These are phyloP conservation scores for Choiromyces venosus DNA, from an alignment of 495 filamentous ascomycete genomes.

Conservation along the genomic window DNA sequence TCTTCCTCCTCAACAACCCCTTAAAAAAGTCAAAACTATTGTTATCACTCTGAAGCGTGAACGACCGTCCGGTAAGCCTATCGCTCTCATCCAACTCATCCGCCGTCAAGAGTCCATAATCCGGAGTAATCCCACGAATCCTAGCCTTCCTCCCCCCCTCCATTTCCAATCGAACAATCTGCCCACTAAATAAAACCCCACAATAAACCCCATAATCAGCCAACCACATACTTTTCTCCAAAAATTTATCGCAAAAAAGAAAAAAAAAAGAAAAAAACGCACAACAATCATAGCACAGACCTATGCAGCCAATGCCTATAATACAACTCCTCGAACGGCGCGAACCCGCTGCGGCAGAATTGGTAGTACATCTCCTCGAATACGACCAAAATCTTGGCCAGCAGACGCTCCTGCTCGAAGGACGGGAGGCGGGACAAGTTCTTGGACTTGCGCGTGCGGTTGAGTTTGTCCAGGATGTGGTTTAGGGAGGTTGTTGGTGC, in stretches of 20 bases:
- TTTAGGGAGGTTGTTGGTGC: slow-evolving; percentile 84
- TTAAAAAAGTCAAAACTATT: slow-evolving; percentile 99
- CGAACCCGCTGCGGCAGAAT: slow-evolving; percentile 70
- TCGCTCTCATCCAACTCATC: slow-evolving; percentile 85
- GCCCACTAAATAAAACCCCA: slow-evolving; percentile 46
- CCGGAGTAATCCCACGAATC: slow-evolving; percentile 82
- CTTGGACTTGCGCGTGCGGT: slow-evolving; percentile 10
- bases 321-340: slow-evolving; percentile 67
- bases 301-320: slow-evolving; percentile 86
- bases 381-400: slow-evolving; percentile 71
- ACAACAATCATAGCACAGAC: slow-evolving; percentile 7
- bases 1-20: slow-evolving; percentile 77
- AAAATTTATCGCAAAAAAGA: not conserved
- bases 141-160: slow-evolving; percentile 70
- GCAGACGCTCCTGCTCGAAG: slow-evolving; percentile 72
- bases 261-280: not conserved
- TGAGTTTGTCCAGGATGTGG: slow-evolving; percentile 54
- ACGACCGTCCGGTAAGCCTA: slow-evolving; percentile 66
- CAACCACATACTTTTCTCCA: not conserved
- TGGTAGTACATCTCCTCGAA: slow-evolving; percentile 72
- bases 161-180: slow-evolving; percentile 81
- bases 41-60: slow-evolving; percentile 86
- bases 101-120: slow-evolving; percentile 78
- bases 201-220: slow-evolving; percentile 3
- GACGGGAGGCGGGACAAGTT: slow-evolving; percentile 44